These are phyloP conservation scores for Lasiosphaeria ovina DNA, from an alignment of 495 filamentous ascomycete species.

Conservation along the genomic window DNA sequence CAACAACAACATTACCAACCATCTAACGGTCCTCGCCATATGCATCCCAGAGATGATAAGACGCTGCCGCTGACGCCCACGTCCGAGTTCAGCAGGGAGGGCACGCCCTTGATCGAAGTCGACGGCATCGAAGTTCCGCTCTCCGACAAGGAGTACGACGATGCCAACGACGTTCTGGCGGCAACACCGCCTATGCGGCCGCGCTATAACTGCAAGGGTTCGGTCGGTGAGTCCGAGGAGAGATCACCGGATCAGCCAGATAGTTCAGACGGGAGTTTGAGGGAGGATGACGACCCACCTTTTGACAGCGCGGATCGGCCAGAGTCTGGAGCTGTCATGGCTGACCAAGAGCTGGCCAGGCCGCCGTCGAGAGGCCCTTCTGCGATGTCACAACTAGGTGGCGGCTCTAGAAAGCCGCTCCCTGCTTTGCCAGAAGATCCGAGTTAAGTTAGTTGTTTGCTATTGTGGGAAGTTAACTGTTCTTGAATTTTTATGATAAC, in stretches of 20 bases:
- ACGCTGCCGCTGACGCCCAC: constrained; percentile 39
- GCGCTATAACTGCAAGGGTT: not conserved
- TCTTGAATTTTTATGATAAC: no score
- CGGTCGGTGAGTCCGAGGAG: not conserved
- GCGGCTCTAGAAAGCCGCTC: constrained; percentile 42
- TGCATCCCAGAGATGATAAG: constrained; percentile 19
- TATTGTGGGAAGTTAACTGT: not conserved
- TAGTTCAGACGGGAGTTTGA: not conserved
- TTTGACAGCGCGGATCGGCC: no score
- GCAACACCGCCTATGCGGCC: not conserved
- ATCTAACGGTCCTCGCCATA: not conserved
- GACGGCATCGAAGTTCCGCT: constrained; percentile 16
- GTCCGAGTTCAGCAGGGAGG: constrained; percentile 29
- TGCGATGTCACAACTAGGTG: constrained; percentile 16
- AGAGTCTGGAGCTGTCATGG: not conserved
- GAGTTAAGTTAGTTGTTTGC: constrained; percentile 17
- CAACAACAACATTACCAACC: constrained; percentile 1
- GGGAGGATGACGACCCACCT: not conserved
- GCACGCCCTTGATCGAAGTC: constrained; percentile 19
- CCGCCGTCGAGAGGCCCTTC: constrained; percentile 10
- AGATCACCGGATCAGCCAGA: not conserved
- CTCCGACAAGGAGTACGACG: constrained; percentile 5
- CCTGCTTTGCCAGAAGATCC: constrained; percentile 50
- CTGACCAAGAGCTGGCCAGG: not conserved
- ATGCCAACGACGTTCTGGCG: not conserved